Percentiles rank a stretch among this genome's conserved stretches.
These are phyloP conservation scores for Fomitopsis serialis DNA, from an alignment of 768 basidiomycete genomes.

Conservation along the genomic window DNA sequence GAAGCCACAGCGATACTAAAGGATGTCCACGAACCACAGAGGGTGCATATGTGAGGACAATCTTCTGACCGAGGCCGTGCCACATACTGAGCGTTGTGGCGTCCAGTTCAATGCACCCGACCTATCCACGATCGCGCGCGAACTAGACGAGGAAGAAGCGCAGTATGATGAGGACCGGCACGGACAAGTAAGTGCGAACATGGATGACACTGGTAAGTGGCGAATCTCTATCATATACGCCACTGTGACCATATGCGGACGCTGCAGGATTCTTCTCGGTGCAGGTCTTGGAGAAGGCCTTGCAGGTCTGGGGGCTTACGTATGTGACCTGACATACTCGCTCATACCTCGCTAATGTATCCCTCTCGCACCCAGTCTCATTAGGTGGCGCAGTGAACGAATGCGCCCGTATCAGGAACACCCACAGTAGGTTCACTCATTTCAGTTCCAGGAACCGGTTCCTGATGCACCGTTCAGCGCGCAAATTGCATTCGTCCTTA, in stretches of 20 bases:
- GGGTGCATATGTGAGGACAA: conserved; percentile 42
- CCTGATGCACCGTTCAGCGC: conserved; percentile 35
- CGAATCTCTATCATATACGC: conserved; percentile 17
- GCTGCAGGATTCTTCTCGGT: conserved; percentile 82
- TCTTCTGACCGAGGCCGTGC: background rate
- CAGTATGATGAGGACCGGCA: conserved; percentile 46
- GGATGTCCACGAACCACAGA: conserved; percentile 24
- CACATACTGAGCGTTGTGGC: background rate
- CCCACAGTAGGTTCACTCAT: conserved; percentile 56
- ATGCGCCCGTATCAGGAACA: conserved; percentile 71
- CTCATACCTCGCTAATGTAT: background rate
- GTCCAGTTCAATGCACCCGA: conserved; percentile 73
- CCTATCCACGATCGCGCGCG: conserved; percentile 68
- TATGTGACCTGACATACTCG: conserved; percentile 25
- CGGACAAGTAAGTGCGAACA: conserved; percentile 58
- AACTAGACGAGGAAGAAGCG: conserved; percentile 61
- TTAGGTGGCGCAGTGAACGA: conserved; percentile 79
- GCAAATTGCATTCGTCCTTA: conserved; percentile 84
- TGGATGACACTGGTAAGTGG: conserved; percentile 89
- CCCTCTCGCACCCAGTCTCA: conserved; percentile 43
- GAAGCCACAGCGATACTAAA: background rate
- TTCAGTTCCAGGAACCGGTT: background rate
- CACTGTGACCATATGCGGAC: background rate
- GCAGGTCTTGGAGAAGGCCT: conserved; percentile 80
- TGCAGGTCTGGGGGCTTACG: conserved; percentile 82